Base-by-base conservation (phyloP, 2,329 filamentous ascomycete species). In the Aurifilum marmelostoma region DNA sequence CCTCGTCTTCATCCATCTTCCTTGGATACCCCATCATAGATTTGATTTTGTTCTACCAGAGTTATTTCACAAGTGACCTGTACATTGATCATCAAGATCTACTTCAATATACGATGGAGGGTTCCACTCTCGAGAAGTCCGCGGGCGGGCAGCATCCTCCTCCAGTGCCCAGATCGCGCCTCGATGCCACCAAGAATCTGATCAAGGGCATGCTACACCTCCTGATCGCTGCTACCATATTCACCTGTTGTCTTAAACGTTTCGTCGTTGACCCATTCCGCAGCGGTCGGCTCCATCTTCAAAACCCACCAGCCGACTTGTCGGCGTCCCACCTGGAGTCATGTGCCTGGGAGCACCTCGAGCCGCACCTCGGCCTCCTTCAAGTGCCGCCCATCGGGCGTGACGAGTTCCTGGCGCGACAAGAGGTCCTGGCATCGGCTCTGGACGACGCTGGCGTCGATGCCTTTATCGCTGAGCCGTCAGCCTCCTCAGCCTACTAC, bases 401-500 rank as follows among this genome's bases (percentile, higher is more conserved):
- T 14, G 66, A 71, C 18, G 76, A 77, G 64, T 76, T 74, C 56
- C 70, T 77, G 18, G 16, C 60, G n/a, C 75, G 76, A 11, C 75
- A 76, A 62, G 3, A 52, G 39, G 69, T 64, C 9, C 72, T 77
- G 9, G 76, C 76, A 3, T 61, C 61, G 16, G 69, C 73, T 7
- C 71, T 76, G 32, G 60, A 47, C 24, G 72, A 69, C 1, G 74
- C 72, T 1, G 73, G 72, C 16, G 72, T 75, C 29, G 76, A 77
- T 59, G 76, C 75, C 64, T 77, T 77, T 67, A 61, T 77, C 52
- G 75, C 74, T 12, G 76, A 76, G 66, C 75, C 76, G 41, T 77
- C 76, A 27, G 74, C 75, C 1, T 73, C 70, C 1, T 74, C 73
- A 8, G 69, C 71, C 1, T 75, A 74, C 68, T 75, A 75, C 41